A percentile compares a stretch with the other conserved stretches of the same genome.
phyloP scores from a whole-genome alignment of 768 basidiomycete species.

The Hygrophoropsis aurantiaca region DNA sequence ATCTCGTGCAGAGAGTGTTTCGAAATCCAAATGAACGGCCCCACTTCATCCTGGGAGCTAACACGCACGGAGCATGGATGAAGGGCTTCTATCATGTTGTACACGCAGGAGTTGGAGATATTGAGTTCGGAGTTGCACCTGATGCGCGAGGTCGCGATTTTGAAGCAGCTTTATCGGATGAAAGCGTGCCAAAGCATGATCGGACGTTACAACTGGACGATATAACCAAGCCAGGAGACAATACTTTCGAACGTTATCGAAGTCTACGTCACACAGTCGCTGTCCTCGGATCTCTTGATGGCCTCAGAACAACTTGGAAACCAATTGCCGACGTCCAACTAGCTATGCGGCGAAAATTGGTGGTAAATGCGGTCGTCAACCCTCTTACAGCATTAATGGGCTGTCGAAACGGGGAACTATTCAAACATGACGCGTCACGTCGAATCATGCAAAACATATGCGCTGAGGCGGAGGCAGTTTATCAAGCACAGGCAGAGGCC shows the following conservation, averaged over 20 bases:
- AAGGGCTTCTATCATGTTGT: conserved; percentile 55
- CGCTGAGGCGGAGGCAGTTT: conserved; percentile 66
- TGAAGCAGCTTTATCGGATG: conserved; percentile 50
- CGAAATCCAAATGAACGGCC: conserved; percentile 73
- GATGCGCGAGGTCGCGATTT: conserved; percentile 64
- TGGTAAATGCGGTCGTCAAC: conserved; percentile 80
- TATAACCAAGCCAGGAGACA: conserved; percentile 41
- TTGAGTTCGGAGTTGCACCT: conserved; percentile 80
- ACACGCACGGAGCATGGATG: conserved; percentile 75
- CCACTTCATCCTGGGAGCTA: conserved; percentile 81
- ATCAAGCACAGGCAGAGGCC: conserved; percentile 48
- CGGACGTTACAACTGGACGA: conserved; percentile 51
- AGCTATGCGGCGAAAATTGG: conserved; percentile 76
- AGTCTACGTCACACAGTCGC: conserved; percentile 70
- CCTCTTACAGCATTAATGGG: conserved; percentile 81
- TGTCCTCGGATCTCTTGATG: conserved; percentile 53
- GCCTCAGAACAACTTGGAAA: conserved; percentile 62
- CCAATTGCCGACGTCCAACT: conserved; percentile 67
- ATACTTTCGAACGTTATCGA: conserved; percentile 45
- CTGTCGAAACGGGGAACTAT: conserved; percentile 77
- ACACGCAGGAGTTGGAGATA: conserved; percentile 66
- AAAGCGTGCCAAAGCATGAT: conserved; percentile 31
- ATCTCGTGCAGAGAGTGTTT: conserved; percentile 65
- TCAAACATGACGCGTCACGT: conserved; percentile 42
- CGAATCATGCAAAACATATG: conserved; percentile 57